Base-by-base conservation (phyloP, 306 rosid genomes). In the Cucurbita maxima region DNA sequence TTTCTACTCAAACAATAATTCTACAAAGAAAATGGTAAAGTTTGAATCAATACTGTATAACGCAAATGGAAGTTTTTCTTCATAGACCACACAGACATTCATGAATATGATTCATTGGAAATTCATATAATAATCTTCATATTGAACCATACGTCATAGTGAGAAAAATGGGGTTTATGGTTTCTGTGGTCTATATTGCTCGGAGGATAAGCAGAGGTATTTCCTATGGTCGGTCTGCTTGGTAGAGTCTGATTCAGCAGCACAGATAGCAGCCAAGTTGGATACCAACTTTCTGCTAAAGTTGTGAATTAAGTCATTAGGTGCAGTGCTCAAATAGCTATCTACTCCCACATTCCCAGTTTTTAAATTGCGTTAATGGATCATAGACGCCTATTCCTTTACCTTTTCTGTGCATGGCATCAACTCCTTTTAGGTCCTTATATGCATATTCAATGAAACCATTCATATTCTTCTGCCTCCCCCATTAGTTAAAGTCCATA, bases 131-230 rank as follows among this genome's bases (percentile, higher is more conserved):
- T 8, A 41, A 18, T 40, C 5, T 62, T 16, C 30, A 62, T 40
- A 38, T 41, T 37, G 68, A 61, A 61, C 45, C 69, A 38, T 62
- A 37, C 69, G 10, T 58, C 38, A 58, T 16, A 62, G 44, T 38
- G 7, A 16, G 25, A 38, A 16, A 62, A 62, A 62, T n/a, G 36
- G n/a, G 55, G 38, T 10, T 44, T 50, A 44, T 45, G 72, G 53
- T 67, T 45, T 67, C 10, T 63, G 5, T 67, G 37, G 72, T 45
- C 18, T 67, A 20, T 25, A 44, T 1, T 66, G 73, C 7, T 57
- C 53, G 47, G 43, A 75, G 79, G 43, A 76, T 51, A 14, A 81
- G 55, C 57, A 75, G 75, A 14, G 90, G 83, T 83, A 61, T 61
- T 16, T 60, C 19, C 12, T 7, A 36, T 37, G 12, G 41, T 61